Conservation (phyloP, 2,329 filamentous ascomycete genomes). For the Cladosporium sp. region DNA sequence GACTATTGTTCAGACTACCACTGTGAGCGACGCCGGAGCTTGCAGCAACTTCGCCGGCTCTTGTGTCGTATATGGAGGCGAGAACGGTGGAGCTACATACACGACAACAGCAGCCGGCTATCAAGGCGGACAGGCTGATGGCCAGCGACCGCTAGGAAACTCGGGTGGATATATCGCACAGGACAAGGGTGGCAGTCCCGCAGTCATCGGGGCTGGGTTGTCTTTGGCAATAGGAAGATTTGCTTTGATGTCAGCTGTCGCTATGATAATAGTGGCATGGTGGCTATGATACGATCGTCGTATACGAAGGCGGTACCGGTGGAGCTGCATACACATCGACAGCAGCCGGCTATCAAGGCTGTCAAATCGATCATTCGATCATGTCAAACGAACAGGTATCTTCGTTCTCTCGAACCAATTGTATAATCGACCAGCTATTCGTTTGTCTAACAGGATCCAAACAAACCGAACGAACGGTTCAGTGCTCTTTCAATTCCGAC, state of each 20-base stretch:
- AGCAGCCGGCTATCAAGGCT: no score
- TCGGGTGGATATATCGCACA: slow-evolving; percentile 11
- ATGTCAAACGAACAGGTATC: no score
- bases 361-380: no score
- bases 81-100: not conserved
- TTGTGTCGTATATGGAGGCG: slow-evolving; percentile 9
- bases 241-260: not conserved
- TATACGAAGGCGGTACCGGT: no score
- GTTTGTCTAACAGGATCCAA: no score
- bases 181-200: not conserved
- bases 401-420: no score
- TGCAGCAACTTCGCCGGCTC: slow-evolving; percentile 4
- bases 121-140: not conserved
- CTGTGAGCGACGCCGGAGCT: not conserved
- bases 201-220: not conserved
- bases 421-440: no score
- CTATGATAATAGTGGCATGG: not conserved
- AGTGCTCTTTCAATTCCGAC: no score
- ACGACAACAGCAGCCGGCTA: not conserved
- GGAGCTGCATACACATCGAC: no score
- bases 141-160: slow-evolving; percentile 12
- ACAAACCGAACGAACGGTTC: no score
- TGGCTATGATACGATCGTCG: not conserved
- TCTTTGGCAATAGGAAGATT: not conserved
- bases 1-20: slow-evolving; percentile 7